Evolutionary conservation across 139 green algal genomes (phyloP).

Genomic region (Raphidocelis subcapitata): DNA sequence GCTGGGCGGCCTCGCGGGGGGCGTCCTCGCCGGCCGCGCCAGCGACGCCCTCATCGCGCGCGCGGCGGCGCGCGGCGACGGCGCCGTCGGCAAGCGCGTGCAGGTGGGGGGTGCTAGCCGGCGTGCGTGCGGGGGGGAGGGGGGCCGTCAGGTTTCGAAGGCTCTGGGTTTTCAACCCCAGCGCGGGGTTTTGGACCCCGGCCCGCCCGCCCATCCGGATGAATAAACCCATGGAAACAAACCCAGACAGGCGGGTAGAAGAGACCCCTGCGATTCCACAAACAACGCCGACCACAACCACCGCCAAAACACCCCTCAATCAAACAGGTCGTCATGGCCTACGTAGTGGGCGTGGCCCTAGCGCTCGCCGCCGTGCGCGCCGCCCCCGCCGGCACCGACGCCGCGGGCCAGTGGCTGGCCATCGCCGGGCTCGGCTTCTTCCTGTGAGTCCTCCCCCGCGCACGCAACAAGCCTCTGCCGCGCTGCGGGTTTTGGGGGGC

Average conservation of each 20-base stretch:
- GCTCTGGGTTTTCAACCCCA: too few relatives aligned
- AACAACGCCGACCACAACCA: neutral
- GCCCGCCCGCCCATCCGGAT: too few relatives aligned
- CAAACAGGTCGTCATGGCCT: constrained; percentile 87
- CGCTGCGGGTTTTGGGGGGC: too few relatives aligned
- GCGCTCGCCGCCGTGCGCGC: constrained; percentile 73
- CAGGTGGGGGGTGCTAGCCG: constrained; percentile 48
- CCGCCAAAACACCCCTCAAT: neutral
- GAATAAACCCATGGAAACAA: too few relatives aligned
- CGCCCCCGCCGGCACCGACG: constrained; percentile 58
- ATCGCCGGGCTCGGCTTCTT: constrained; percentile 97
- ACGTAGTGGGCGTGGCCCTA: constrained; percentile 83
- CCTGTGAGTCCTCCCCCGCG: too few relatives aligned
- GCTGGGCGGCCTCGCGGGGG: constrained; percentile 92
- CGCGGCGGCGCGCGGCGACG: constrained; percentile 50
- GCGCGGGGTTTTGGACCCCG: too few relatives aligned
- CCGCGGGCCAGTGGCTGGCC: constrained; percentile 79
- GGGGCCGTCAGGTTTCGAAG: too few relatives aligned
- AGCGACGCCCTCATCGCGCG: constrained; percentile 74
- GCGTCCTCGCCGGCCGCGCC: constrained; percentile 82
- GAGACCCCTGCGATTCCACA: too few relatives aligned
- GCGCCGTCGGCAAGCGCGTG: constrained; percentile 90
- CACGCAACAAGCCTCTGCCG: too few relatives aligned
- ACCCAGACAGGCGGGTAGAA: too few relatives aligned
- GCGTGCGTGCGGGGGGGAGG: neutral